Evolutionary conservation across 106 monocot genomes (phyloP), one percentile per base, ranked within the genome.

Genomic region (Allium sativum): DNA sequence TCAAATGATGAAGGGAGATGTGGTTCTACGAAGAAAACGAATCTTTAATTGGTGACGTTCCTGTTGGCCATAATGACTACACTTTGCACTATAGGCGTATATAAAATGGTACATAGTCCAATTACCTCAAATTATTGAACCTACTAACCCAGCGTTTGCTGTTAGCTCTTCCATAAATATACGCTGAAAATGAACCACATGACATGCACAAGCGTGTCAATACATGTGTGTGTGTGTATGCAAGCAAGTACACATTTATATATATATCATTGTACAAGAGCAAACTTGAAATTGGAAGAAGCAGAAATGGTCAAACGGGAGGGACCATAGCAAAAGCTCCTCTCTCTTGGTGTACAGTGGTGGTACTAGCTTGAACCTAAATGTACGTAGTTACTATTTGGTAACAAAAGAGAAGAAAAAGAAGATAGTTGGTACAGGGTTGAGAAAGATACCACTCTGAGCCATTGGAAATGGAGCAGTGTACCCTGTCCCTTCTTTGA

Each of bases 391-490:
- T 31, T 31, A 31, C 31, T 31, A 31, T 5, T 55, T 55, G 21
- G 55, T 17, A 8, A 18, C 20, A 17, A 55, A 21, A 55, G 55
- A 8, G 55, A 8, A 55, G 21, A 55, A 55, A 9, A 3, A 0
- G 10, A 18, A 3, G 55, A 11, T 21, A 5, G 21, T 17, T 9
- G 13, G 55, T 21, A 9, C n/a, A 47, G 51, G 53, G 19, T 9
- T 18, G 56, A 67, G 55, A 67, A 70, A 62, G 70, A 70, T 72
- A 56, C 63, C 65, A 31, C 0, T 57, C 64, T 72, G 55, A 46
- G 64, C 45, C 44, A 65, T 72, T 64, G 64, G 72, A 72, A 65
- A 72, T 70, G 50, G 60, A 47, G 62, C 62, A 62, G 62, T 47
- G 62, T 62, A 16, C 45, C 8, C 44, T 62, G 62, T 62, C 62